Conservation (phyloP, 108 stramenopile genomes). For the Nitzschia inconspicua region DNA sequence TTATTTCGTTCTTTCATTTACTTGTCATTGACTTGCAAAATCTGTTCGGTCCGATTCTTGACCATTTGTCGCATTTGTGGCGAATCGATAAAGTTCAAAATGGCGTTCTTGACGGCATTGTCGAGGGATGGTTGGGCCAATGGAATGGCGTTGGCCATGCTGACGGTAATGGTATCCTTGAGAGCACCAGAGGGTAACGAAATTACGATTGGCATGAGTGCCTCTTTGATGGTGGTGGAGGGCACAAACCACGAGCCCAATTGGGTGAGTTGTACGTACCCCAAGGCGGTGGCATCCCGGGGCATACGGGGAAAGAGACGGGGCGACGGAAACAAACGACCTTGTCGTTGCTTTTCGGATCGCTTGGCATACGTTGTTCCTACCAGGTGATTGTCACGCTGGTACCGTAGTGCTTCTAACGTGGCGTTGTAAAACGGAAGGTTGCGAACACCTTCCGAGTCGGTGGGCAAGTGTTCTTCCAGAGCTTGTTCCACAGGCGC, state of each 20-base stretch:
- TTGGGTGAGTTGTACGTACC: constrained; percentile 23
- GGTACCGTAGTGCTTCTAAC: constrained; percentile 16
- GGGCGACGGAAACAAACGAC: neutral
- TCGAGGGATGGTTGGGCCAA: constrained; percentile 29
- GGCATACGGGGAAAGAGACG: constrained; percentile 10
- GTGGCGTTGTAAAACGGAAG: constrained; percentile 29
- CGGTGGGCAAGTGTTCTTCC: constrained; percentile 6
- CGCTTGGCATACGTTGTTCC: constrained; percentile 31
- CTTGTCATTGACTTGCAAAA: neutral
- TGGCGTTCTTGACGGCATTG: constrained; percentile 24
- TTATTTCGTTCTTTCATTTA: too few relatives aligned
- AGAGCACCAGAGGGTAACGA: constrained; percentile 26
- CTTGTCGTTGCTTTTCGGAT: constrained; percentile 8
- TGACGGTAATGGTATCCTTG: constrained; percentile 2
- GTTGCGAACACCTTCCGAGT: constrained; percentile 5
- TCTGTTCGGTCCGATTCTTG: constrained; percentile 25
- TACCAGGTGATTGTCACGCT: constrained; percentile 43
- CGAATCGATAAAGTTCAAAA: constrained; percentile 22
- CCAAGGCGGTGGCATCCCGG: constrained; percentile 32
- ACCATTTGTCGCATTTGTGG: constrained; percentile 23
- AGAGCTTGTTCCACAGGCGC: neutral
- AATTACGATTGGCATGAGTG: constrained; percentile 37
- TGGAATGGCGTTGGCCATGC: constrained; percentile 28
- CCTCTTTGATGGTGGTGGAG: constrained; percentile 18
- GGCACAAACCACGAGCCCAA: constrained; percentile 35